These are phyloP conservation scores for Neonectria neomacrospora DNA, from an alignment of 2,329 filamentous ascomycete species.

Conservation along the genomic window DNA sequence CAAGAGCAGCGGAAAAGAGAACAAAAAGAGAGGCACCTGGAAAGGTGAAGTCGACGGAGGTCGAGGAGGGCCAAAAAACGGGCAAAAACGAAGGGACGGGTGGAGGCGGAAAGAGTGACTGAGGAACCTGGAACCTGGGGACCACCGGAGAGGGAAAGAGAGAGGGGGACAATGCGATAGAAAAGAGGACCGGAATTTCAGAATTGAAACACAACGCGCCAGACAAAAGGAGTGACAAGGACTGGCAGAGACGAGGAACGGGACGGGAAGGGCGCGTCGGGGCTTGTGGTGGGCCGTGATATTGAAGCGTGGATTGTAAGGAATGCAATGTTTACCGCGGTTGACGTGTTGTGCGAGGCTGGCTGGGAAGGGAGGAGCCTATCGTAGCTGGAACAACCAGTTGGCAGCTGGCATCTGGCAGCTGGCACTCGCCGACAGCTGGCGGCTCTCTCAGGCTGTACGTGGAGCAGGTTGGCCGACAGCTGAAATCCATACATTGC, in stretches of 20 bases:
- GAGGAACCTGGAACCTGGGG: constrained; percentile 26
- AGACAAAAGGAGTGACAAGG: constrained; percentile 24
- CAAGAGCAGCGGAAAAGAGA: constrained; percentile 3
- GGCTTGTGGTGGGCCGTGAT: constrained; percentile 9
- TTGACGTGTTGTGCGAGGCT: constrained; percentile 41
- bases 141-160: constrained; percentile 24
- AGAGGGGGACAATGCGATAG: constrained; percentile 20
- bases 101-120: constrained; percentile 21
- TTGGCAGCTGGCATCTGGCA: constrained; percentile 39
- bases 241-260: constrained; percentile 32
- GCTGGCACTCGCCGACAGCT: constrained; percentile 37
- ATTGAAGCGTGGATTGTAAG: constrained; percentile 45
- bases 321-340: constrained; percentile 48
- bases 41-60: constrained; percentile 5
- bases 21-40: constrained; percentile 27
- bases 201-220: constrained; percentile 21
- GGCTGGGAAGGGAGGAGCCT: constrained; percentile 38
- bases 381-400: constrained; percentile 29
- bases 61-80: constrained; percentile 4
- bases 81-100: constrained; percentile 3
- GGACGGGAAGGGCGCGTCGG: constrained; percentile 30
- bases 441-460: neutral
- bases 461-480: constrained; percentile 33
- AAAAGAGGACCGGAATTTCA: constrained; percentile 14
- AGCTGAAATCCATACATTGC: constrained; percentile 15